phyloP scores from a whole-genome alignment of 164 flowering plant species.

The Annona squamosa region DNA sequence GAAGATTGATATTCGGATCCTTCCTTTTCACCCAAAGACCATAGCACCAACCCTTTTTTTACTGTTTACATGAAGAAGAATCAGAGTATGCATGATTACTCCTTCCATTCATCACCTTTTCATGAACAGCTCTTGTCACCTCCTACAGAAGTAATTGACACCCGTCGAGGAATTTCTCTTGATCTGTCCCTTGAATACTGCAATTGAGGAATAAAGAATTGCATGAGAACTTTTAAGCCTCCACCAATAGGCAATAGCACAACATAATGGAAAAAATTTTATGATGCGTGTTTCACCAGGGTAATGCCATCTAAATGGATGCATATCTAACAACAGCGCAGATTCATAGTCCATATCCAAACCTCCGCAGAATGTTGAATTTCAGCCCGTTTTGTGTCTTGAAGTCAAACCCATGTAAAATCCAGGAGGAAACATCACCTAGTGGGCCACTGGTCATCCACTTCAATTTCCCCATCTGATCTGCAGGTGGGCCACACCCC shows the following conservation, averaged over 20 bases:
- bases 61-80: background rate
- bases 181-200: too few relatives aligned
- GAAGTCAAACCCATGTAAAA: conserved; percentile 31
- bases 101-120: too few relatives aligned
- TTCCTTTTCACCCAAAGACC: background rate
- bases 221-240: background rate
- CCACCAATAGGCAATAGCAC: background rate
- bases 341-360: background rate
- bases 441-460: conserved; percentile 20
- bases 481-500: conserved; percentile 22
- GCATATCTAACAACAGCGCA: background rate
- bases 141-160: too few relatives aligned
- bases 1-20: background rate
- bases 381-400: conserved; percentile 7
- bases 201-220: too few relatives aligned
- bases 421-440: conserved; percentile 9
- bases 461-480: conserved; percentile 8
- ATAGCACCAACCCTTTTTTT: background rate
- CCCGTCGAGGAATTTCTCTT: too few relatives aligned
- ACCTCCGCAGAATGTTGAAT: background rate
- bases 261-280: too few relatives aligned
- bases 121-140: too few relatives aligned
- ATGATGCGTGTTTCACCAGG: too few relatives aligned
- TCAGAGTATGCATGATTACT: too few relatives aligned
- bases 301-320: background rate